Evolutionary conservation across 257 asterid species (phyloP).

Genomic region (Henckelia pumila): DNA sequence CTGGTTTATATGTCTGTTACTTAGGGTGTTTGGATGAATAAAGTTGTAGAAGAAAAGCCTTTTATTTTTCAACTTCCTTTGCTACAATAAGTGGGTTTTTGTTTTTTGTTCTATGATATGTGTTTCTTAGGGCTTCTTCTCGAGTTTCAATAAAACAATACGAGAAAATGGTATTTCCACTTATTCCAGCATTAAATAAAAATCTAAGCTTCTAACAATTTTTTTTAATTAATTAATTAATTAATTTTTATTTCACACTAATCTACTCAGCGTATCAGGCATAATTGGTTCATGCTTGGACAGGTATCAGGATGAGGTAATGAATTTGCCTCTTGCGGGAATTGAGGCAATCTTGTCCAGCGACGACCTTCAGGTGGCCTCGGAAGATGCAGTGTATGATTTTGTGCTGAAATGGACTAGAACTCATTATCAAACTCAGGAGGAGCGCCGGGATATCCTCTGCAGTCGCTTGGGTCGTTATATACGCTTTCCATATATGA

Average conservation of each 20-base stretch:
- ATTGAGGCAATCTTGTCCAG: constrained; percentile 81
- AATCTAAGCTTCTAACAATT: background rate
- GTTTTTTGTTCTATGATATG: background rate
- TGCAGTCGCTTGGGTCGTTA: constrained; percentile 58
- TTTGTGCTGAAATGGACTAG: constrained; percentile 79
- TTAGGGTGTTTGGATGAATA: background rate
- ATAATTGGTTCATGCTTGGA: constrained; percentile 7
- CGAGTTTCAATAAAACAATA: background rate
- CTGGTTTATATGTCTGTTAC: background rate
- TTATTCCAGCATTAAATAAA: too few relatives aligned
- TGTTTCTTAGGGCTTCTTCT: background rate
- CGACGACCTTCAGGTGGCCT: constrained; percentile 83
- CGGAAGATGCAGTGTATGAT: constrained; percentile 92
- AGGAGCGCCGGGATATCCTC: constrained; percentile 68
- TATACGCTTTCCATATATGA: constrained; percentile 86
- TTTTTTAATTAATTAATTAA: too few relatives aligned
- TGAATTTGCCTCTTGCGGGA: constrained; percentile 84
- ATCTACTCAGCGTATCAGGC: background rate
- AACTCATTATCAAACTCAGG: constrained; percentile 51
- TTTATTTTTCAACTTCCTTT: too few relatives aligned
- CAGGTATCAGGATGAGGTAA: constrained; percentile 85
- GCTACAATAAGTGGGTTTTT: background rate
- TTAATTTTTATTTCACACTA: background rate
- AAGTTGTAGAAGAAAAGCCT: background rate
- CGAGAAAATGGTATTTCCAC: background rate